Evolutionary conservation across 441 rosid species (phyloP).

Genomic region (Arabidopsis lyrata): DNA sequence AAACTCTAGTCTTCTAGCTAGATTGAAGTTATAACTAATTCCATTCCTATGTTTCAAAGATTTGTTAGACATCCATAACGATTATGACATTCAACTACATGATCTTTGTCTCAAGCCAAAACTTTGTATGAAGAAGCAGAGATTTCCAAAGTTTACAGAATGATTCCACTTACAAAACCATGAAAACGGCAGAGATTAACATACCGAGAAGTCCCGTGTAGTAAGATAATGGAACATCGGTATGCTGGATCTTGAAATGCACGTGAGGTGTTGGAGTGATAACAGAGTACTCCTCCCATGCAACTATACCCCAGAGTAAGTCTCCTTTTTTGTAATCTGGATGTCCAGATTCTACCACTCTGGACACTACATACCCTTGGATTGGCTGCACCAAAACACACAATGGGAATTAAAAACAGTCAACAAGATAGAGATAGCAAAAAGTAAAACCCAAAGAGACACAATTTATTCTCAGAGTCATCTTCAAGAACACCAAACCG

Average conservation of each 20-base stretch:
- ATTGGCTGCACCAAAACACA: conserved; percentile 51
- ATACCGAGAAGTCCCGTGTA: conserved; percentile 69
- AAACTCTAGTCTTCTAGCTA: background rate
- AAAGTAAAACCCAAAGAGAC: background rate
- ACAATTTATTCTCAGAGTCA: background rate
- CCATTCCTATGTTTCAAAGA: background rate
- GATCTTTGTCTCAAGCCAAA: background rate
- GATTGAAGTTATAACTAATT: background rate
- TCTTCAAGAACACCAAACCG: background rate
- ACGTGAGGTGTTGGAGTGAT: conserved; percentile 34
- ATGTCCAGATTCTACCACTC: conserved; percentile 58
- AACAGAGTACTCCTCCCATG: conserved; percentile 70
- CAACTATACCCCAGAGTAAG: conserved; percentile 61
- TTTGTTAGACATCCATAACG: background rate
- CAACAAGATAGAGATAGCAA: background rate
- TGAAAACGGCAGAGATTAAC: background rate
- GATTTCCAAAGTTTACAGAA: background rate
- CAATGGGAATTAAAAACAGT: background rate
- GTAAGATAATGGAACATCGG: conserved; percentile 63
- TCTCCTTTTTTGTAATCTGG: conserved; percentile 58
- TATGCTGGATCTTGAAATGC: conserved; percentile 52
- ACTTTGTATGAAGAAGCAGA: background rate
- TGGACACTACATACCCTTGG: conserved; percentile 57
- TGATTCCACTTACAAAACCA: background rate
- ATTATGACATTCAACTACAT: background rate